A percentile compares a stretch with the other conserved stretches of the same genome.
Evolutionary conservation across 2,329 filamentous ascomycete genomes (phyloP).

Genomic region (Pestalotiopsis sp.): DNA sequence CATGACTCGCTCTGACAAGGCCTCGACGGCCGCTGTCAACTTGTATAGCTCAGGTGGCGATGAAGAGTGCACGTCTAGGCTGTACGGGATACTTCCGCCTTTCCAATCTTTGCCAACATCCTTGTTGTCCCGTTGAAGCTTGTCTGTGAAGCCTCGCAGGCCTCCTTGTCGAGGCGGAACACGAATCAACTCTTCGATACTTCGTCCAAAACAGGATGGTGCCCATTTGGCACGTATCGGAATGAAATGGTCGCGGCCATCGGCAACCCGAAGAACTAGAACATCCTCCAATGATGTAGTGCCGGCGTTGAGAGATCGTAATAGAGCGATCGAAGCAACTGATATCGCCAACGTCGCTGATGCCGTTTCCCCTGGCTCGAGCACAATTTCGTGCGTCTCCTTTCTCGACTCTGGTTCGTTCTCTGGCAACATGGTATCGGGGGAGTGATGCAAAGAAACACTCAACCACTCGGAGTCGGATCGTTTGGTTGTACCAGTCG

Average conservation of each 20-base stretch:
- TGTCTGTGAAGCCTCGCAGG: slow-evolving; percentile 56
- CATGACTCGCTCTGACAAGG: slow-evolving; percentile 55
- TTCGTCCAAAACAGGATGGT: slow-evolving; percentile 80
- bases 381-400: slow-evolving; percentile 53
- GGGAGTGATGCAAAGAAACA: slow-evolving; percentile 16
- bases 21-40: slow-evolving; percentile 78
- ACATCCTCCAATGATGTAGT: slow-evolving; percentile 76
- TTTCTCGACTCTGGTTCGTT: slow-evolving; percentile 29
- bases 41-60: slow-evolving; percentile 88
- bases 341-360: slow-evolving; percentile 69
- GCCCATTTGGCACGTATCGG: slow-evolving; percentile 79
- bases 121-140: slow-evolving; percentile 30
- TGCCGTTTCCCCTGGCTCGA: slow-evolving; percentile 85
- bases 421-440: slow-evolving; percentile 25
- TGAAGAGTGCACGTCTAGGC: slow-evolving; percentile 68
- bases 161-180: slow-evolving; percentile 75
- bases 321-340: slow-evolving; percentile 64
- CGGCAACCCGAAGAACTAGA: slow-evolving; percentile 79
- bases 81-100: slow-evolving; percentile 54
- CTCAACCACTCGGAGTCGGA: slow-evolving; percentile 27
- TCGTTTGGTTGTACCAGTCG: background rate
- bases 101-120: slow-evolving; percentile 18
- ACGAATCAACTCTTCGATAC: slow-evolving; percentile 84
- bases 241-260: slow-evolving; percentile 90
- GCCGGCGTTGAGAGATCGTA: slow-evolving; percentile 73